Conservation (phyloP, 202 grass and related monocot species). For the Zizania palustris region DNA sequence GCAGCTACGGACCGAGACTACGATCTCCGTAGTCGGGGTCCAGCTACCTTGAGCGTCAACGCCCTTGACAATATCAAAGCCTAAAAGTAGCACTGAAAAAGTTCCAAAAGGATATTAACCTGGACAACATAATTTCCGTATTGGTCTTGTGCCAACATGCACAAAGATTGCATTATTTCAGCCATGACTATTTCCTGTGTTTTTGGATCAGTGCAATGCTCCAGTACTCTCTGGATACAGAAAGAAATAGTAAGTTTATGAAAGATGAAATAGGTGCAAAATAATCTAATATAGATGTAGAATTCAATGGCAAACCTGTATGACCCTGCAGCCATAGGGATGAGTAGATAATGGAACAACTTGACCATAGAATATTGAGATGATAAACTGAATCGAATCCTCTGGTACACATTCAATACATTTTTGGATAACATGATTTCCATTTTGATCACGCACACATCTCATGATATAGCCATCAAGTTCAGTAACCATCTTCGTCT, state of each 20-base stretch:
- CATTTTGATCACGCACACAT: constrained; percentile 95
- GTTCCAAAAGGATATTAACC: constrained; percentile 47
- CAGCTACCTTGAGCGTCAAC: too few species aligned
- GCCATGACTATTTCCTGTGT: constrained; percentile 89
- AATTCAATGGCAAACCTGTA: constrained; percentile 63
- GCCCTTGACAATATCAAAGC: too few species aligned
- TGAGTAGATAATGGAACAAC: constrained; percentile 89
- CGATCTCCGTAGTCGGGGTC: too few species aligned
- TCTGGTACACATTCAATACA: constrained; percentile 93
- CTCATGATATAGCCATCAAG: constrained; percentile 84
- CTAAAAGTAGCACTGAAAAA: not conserved
- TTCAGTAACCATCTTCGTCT: constrained; percentile 88
- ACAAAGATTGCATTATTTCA: constrained; percentile 86
- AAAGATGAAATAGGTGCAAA: constrained; percentile 8
- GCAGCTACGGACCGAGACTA: too few species aligned
- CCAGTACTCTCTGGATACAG: constrained; percentile 72
- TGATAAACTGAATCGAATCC: constrained; percentile 82
- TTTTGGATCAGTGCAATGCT: constrained; percentile 77
- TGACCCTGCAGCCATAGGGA: constrained; percentile 90
- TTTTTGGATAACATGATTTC: constrained; percentile 98
- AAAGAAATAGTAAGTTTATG: constrained; percentile 31
- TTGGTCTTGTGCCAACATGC: constrained; percentile 84
- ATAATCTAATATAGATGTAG: not conserved
- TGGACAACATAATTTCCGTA: constrained; percentile 98
- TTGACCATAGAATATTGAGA: constrained; percentile 88